Evolutionary conservation across 805 yeast genomes (phyloP).

Genomic region (Wickerhamiella domercqiae): DNA sequence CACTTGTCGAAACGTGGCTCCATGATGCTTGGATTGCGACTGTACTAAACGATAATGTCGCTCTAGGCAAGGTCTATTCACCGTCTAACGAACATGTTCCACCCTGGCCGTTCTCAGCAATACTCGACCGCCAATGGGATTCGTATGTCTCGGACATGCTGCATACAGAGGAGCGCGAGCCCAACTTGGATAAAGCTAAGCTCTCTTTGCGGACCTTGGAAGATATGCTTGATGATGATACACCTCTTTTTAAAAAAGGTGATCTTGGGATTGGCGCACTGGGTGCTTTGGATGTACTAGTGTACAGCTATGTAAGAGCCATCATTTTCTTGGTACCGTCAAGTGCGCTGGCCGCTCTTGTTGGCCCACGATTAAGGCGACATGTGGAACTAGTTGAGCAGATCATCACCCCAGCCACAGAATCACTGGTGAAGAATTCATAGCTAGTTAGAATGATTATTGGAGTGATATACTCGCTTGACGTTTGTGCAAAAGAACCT

Average conservation of each 20-base stretch:
- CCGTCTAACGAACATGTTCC: slow-evolving; percentile 2
- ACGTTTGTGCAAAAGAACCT: slow-evolving; percentile 48
- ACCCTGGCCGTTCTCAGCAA: slow-evolving; percentile 13
- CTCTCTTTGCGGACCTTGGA: slow-evolving; percentile 4
- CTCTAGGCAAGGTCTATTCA: slow-evolving; percentile 4
- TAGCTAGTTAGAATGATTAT: not conserved
- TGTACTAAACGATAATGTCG: slow-evolving; percentile 7
- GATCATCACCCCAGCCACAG: slow-evolving; percentile 1
- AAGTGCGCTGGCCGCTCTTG: slow-evolving; percentile 12
- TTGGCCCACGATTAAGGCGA: slow-evolving; percentile 9
- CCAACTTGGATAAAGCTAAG: slow-evolving; percentile 8
- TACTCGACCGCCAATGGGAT: slow-evolving; percentile 6
- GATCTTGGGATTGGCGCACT: slow-evolving; percentile 3
- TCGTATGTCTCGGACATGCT: slow-evolving; percentile 6
- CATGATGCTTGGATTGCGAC: slow-evolving; percentile 15
- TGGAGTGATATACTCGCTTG: slow-evolving; percentile 47
- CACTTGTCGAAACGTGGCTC: slow-evolving; percentile 12
- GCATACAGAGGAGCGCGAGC: slow-evolving; percentile 1
- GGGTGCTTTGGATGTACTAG: slow-evolving; percentile 13
- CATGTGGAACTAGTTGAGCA: slow-evolving; percentile 11
- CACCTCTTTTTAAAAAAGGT: slow-evolving; percentile 1
- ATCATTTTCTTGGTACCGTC: slow-evolving; percentile 11
- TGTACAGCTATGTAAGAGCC: slow-evolving; percentile 16
- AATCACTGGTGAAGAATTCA: not conserved
- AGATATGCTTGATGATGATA: not conserved